Conservation (phyloP, 345 rosid species). For the Melaleuca alternifolia region DNA sequence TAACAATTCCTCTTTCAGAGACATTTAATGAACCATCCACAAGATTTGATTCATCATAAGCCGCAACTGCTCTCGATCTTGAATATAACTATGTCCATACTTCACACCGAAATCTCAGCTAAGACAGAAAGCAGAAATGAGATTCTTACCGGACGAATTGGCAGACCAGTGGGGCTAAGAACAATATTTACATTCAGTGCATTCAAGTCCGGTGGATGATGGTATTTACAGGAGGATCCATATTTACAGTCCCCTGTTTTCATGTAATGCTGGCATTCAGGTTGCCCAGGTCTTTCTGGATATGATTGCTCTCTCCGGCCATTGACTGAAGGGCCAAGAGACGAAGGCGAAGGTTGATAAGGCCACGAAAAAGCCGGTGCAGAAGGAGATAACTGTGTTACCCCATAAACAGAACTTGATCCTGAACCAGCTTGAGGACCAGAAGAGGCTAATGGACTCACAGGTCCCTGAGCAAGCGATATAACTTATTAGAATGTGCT, state of each 20-base stretch:
- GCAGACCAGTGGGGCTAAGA: conserved; percentile 68
- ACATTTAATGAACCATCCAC: not conserved
- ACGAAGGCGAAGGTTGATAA: conserved; percentile 35
- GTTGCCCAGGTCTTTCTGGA: conserved; percentile 88
- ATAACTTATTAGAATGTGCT: not conserved
- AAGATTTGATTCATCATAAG: not conserved
- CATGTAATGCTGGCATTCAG: conserved; percentile 77
- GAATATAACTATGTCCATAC: not conserved
- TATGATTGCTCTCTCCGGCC: conserved; percentile 47
- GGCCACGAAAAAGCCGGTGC: conserved; percentile 51
- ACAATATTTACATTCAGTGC: conserved; percentile 30
- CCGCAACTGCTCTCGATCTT: not conserved
- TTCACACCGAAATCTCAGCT: not conserved
- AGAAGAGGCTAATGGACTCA: conserved; percentile 47
- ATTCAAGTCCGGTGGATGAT: conserved; percentile 64
- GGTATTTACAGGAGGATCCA: conserved; percentile 80
- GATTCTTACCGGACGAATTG: conserved; percentile 71
- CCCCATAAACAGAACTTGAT: conserved; percentile 50
- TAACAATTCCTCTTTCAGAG: not conserved
- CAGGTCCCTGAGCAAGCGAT: conserved; percentile 29
- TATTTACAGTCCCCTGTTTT: conserved; percentile 87
- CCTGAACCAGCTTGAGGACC: conserved; percentile 44
- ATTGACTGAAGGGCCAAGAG: conserved; percentile 41
- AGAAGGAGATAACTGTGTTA: conserved; percentile 50
- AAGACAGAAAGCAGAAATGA: not conserved